Evolutionary conservation across 1,139 yeast genomes (phyloP), one percentile per base, ranked within the genome.

Genomic region (Sugiyamaella neomexicana): DNA sequence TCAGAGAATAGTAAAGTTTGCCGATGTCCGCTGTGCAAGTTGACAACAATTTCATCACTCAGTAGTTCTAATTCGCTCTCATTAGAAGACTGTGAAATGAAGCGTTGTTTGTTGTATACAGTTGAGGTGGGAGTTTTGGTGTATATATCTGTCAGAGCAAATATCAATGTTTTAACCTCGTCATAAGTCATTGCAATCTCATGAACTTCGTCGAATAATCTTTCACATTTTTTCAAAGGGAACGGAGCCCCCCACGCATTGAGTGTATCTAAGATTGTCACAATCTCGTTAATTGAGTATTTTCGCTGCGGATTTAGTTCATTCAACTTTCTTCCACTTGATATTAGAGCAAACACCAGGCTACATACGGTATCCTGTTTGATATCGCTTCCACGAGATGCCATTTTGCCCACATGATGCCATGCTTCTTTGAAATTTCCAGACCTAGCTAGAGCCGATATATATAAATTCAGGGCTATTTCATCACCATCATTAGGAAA

Each of bases 221-320:
- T n/a, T 4, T 45, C 52, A 38, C 37, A 47, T 13, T 48, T 38
- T 8, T 31, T 37, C 13, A 46, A 13, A 2, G 52, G 53, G 10
- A 53, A 53, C 13, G 38, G 36, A 15, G 23, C 20, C n/a, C 53
- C 53, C 52, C 49, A 48, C 13, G 31, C 25, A 17, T 48, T 29
- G 12, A 53, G 50, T 2, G 13, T 12, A 8, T 36, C 23, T 5
- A 53, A 27, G 2, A 25, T 17, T 5, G 31, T 15, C 16, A 46
- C 20, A 9, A 53, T 53, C 9, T 38, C 42, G 16, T 45, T 13
- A 13, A 46, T 46, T 5, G 50, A 8, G 38, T 25, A 53, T 13
- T 39, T 37, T 10, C 9, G n/a, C 3, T 17, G 17, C 13, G 13
- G 31, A n/a, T 13, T 7, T 10, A 23, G 15, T 12, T 34, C 43